Evolutionary conservation across 2,329 filamentous ascomycete genomes (phyloP).

Genomic region (Acrocalymma vagum): DNA sequence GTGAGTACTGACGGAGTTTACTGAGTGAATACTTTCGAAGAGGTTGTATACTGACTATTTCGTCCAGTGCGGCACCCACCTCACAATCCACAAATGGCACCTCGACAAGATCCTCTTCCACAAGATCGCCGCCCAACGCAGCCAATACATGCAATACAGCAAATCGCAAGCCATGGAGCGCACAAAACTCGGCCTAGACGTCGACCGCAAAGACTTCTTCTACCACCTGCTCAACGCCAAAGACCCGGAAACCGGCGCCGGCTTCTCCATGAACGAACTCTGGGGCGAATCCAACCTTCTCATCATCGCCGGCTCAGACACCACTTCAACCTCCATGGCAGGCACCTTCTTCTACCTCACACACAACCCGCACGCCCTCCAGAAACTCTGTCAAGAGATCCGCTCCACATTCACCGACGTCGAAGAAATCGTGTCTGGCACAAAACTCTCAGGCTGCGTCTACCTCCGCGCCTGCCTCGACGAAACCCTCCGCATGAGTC

Average conservation of each 20-base stretch:
- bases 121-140: conserved; percentile 51
- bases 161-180: conserved; percentile 53
- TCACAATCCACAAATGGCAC: conserved; percentile 53
- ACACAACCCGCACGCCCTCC: conserved; percentile 46
- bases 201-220: conserved; percentile 57
- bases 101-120: conserved; percentile 55
- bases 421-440: conserved; percentile 48
- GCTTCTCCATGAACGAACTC: conserved; percentile 56
- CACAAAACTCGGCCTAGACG: conserved; percentile 50
- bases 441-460: conserved; percentile 39
- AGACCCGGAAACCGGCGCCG: conserved; percentile 55
- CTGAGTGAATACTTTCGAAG: too few species aligned
- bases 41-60: too few species aligned
- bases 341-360: conserved; percentile 56
- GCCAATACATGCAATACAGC: conserved; percentile 54
- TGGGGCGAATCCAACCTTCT: conserved; percentile 59
- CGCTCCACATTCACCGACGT: conserved; percentile 41
- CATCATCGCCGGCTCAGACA: conserved; percentile 59
- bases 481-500: conserved; percentile 51
- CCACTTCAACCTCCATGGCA: conserved; percentile 53
- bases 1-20: conserved; percentile 41
- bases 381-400: conserved; percentile 44
- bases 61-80: conserved; percentile 54
- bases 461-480: conserved; percentile 51
- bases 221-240: conserved; percentile 57